Evolutionary conservation across 768 basidiomycete genomes (phyloP), one percentile per base, ranked within the genome.

Genomic region (Boletus rubropictus): DNA sequence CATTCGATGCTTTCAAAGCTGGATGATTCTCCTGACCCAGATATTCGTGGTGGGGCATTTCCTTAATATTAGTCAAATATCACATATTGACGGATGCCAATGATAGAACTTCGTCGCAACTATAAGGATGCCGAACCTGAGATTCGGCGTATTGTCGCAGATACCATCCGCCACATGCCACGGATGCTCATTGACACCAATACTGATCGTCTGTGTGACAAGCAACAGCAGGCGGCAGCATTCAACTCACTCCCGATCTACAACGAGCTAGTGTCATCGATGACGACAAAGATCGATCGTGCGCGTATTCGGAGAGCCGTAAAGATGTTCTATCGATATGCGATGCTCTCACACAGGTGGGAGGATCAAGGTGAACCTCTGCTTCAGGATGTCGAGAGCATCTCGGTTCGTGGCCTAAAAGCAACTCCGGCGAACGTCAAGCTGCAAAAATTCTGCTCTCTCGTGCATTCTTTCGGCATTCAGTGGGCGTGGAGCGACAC

Each of bases 401-500:
- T n/a, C 12, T 36, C 52, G 0, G 20, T 54, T 10, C 40, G 42
- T 2, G 34, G 17, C 17, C 34, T 53, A 6, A 5, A 21, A 0
- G 7, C 5, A 12, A 39, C 51, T 4, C 22, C 21, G 1, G 6
- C 27, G 11, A 39, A 35, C 20, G 10, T 1, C 33, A 54, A 54
- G n/a, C n/a, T 54, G 2, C 17, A 32, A 18, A 10, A 2, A 1
- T 46, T 53, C 22, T 51, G 43, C 21, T 1, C 5, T 2, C 31
- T 51, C 2, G 31, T 17, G 0, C 29, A n/a, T 1, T 12, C 22
- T 11, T 28, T 41, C 14, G 7, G 14, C 0, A 50, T 51, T 15
- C 18, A 9, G 3, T 53, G 52, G 52, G 50, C 33, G 5, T 52
- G 51, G 51, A 34, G n/a, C 3, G 52, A 52, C 12, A 53, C 52